Evolutionary conservation across 2,329 filamentous ascomycete genomes (phyloP).

Genomic region (Colletotrichum zoysiae): DNA sequence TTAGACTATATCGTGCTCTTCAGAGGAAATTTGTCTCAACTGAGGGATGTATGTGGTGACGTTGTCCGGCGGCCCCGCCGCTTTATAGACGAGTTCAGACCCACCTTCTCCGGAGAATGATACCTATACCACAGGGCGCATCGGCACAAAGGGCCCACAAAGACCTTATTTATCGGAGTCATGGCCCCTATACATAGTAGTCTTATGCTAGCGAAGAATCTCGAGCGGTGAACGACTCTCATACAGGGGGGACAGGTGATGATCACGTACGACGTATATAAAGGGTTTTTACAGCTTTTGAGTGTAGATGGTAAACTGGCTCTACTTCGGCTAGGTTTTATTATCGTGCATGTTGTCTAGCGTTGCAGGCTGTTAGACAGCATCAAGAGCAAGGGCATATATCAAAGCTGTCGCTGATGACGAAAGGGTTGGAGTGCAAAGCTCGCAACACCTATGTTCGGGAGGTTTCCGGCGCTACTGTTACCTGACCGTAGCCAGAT

Average conservation of each 20-base stretch:
- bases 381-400: neutral
- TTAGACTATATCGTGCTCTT: rapidly evolving
- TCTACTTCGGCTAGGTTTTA: neutral
- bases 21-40: no score
- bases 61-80: neutral
- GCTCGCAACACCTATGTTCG: neutral
- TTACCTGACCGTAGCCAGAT: neutral
- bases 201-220: neutral
- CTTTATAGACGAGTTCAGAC: neutral
- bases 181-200: neutral
- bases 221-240: neutral
- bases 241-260: neutral
- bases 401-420: neutral
- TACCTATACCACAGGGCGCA: neutral
- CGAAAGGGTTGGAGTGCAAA: neutral
- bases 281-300: neutral
- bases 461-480: neutral
- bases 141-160: slow-evolving; percentile 25
- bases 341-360: neutral
- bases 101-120: neutral
- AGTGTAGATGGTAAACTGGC: neutral
- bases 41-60: neutral
- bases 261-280: neutral
- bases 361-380: neutral
- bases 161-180: slow-evolving; percentile 15